Percentiles rank a stretch among this genome's conserved stretches.
These are phyloP conservation scores for Populus nigra DNA, from an alignment of 345 rosid species.

Conservation along the genomic window DNA sequence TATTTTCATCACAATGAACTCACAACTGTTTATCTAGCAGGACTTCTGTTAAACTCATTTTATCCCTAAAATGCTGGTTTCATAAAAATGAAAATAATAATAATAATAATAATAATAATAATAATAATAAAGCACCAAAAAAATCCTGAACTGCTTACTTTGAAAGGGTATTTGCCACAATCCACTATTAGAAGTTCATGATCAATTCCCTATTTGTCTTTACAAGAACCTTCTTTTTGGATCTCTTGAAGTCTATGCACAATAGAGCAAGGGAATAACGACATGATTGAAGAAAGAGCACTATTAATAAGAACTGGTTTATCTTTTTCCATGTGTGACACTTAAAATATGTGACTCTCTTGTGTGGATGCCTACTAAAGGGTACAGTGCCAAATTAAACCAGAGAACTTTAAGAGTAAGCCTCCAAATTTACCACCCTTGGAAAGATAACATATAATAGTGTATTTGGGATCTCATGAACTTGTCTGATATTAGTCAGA, in stretches of 20 bases:
- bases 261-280: neutral
- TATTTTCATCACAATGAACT: neutral
- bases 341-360: neutral
- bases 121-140: neutral
- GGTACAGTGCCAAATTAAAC: neutral
- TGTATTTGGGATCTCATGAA: neutral
- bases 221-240: neutral
- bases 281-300: neutral
- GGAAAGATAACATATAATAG: neutral
- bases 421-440: neutral
- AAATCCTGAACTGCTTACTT: neutral
- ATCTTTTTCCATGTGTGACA: neutral
- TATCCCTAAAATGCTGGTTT: neutral
- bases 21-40: neutral
- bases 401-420: neutral
- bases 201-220: neutral
- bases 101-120: too few relatives aligned
- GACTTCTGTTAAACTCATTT: neutral
- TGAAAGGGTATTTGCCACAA: neutral
- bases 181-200: neutral
- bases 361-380: neutral
- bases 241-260: neutral
- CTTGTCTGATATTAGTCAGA: neutral
- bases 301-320: neutral
- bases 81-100: neutral